Evolutionary conservation across 164 flowering plant genomes (phyloP).

Genomic region (Amborella trichopoda): DNA sequence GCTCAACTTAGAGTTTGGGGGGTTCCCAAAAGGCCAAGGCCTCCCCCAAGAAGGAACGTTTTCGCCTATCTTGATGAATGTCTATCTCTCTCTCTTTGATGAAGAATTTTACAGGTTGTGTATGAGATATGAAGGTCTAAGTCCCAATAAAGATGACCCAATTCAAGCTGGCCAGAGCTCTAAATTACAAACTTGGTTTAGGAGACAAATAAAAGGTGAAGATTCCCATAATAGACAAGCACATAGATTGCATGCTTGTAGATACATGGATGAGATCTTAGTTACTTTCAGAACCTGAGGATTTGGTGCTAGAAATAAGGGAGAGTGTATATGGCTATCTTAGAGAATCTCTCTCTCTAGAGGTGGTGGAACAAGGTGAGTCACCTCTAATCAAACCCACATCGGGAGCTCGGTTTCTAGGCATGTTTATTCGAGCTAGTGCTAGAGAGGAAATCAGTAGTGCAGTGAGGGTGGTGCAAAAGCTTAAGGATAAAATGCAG

Average conservation of each 20-base stretch:
- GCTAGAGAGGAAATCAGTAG: conserved; percentile 38
- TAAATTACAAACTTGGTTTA: conserved; percentile 67
- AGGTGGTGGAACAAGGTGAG: conserved; percentile 27
- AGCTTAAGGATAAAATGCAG: conserved; percentile 68
- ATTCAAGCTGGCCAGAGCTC: conserved; percentile 24
- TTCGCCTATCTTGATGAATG: conserved; percentile 77
- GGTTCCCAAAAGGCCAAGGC: conserved; percentile 88
- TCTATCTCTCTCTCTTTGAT: conserved; percentile 77
- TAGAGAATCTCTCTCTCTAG: conserved; percentile 34
- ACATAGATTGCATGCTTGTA: conserved; percentile 51
- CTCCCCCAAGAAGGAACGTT: conserved; percentile 92
- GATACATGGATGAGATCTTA: conserved; percentile 84
- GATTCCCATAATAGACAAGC: no score
- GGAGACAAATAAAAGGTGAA: conserved; percentile 46
- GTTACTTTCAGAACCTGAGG: conserved; percentile 53
- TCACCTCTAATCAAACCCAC: conserved; percentile 26
- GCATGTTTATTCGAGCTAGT: conserved; percentile 31
- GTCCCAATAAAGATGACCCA: conserved; percentile 4
- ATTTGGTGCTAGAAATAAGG: conserved; percentile 35
- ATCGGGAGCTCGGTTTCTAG: conserved; percentile 46
- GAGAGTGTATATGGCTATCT: conserved; percentile 38
- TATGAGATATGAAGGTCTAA: conserved; percentile 69
- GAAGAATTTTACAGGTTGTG: conserved; percentile 47
- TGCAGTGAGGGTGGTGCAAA: conserved; percentile 66
- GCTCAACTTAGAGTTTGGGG: conserved; percentile 85